These are phyloP conservation scores for Wickerhamiella pararugosa DNA, from an alignment of 1,139 yeast species.

Conservation along the genomic window DNA sequence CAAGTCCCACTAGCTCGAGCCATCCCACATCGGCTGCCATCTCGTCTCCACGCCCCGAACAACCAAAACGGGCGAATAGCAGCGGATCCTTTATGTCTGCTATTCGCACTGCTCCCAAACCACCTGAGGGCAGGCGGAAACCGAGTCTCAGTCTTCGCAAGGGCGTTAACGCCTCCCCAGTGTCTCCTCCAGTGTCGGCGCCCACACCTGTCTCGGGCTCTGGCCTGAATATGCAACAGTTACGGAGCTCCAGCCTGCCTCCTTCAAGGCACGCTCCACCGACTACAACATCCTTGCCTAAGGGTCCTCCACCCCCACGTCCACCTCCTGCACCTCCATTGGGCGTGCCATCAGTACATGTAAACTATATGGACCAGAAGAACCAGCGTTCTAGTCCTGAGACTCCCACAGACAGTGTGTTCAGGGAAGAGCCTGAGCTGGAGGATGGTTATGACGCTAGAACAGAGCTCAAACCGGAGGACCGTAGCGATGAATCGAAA, in stretches of 20 bases:
- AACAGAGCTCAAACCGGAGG: conserved; percentile 9
- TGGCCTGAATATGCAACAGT: no score
- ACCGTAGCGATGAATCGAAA: background rate
- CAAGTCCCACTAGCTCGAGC: conserved; percentile 1
- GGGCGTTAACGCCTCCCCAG: conserved; percentile 10
- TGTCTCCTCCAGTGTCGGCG: no score
- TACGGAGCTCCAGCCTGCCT: no score
- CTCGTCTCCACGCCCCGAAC: conserved; percentile 2
- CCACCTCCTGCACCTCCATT: conserved; percentile 31
- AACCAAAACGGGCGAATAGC: conserved; percentile 1
- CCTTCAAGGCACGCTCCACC: background rate
- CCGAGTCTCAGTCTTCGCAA: conserved; percentile 5
- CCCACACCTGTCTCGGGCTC: no score
- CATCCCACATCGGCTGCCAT: background rate
- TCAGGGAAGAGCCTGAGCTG: no score
- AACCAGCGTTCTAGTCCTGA: conserved; percentile 1
- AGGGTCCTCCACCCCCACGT: conserved; percentile 26
- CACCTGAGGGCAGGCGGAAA: conserved; percentile 2
- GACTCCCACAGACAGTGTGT: no score
- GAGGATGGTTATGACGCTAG: no score
- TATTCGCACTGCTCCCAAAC: conserved; percentile 1
- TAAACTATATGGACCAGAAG: conserved; percentile 11
- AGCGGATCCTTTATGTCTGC: conserved; percentile 4
- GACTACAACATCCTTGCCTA: conserved; percentile 7
- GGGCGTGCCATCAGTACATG: conserved; percentile 24